Conservation (phyloP, 768 basidiomycete genomes). For the Lyophyllum decastes region DNA sequence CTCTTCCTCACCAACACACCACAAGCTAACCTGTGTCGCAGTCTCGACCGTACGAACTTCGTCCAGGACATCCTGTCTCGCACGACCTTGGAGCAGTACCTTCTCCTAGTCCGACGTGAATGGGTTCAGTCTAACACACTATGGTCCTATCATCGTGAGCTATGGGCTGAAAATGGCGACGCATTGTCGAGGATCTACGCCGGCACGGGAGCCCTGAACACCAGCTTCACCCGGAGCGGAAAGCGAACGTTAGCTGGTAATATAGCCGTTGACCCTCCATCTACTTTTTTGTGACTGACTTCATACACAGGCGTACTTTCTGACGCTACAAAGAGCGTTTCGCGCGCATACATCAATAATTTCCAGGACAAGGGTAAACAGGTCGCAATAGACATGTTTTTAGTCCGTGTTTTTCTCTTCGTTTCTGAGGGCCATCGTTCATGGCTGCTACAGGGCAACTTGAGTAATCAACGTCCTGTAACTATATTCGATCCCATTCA, state of each 20-base stretch:
- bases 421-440: neutral
- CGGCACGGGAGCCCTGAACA: conserved; percentile 91
- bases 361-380: conserved; percentile 97
- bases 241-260: conserved; percentile 89
- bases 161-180: conserved; percentile 98
- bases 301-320: conserved; percentile 72
- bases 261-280: conserved; percentile 5
- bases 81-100: conserved; percentile 78
- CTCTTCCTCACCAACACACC: neutral
- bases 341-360: conserved; percentile 96
- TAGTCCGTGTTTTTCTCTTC: conserved; percentile 52
- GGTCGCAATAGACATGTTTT: conserved; percentile 90
- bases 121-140: conserved; percentile 70
- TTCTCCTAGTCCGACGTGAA: conserved; percentile 74
- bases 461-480: conserved; percentile 84
- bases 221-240: conserved; percentile 92
- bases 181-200: conserved; percentile 93
- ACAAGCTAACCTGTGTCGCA: conserved; percentile 29
- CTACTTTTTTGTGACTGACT: neutral
- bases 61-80: conserved; percentile 94
- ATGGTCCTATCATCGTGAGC: conserved; percentile 87
- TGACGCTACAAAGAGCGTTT: conserved; percentile 95
- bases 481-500: conserved; percentile 94
- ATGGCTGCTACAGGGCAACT: conserved; percentile 76
- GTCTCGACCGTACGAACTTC: conserved; percentile 96